Evolutionary conservation across 805 yeast species (phyloP), one percentile per base, ranked within the genome.

Genomic region (Candida pseudoglaebosa): DNA sequence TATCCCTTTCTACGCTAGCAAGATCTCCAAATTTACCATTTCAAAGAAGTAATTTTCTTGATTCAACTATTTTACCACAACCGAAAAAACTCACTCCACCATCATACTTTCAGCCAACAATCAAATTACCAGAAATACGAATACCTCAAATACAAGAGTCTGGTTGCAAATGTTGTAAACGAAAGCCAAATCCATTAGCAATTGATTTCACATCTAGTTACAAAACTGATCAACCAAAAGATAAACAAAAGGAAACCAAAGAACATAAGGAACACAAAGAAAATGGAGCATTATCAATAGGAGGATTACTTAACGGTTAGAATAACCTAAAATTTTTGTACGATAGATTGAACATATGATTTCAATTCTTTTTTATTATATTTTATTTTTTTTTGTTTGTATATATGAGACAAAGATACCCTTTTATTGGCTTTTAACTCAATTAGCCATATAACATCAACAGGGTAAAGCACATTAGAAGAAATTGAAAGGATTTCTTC

Each of bases 291-390:
- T 56, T 63, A 52, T 67, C 73, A 10, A 66, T 68, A 26, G 68
- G 68, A 4, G 71, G 71, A 4, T 44, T 67, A 29, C 57, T 68
- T 30, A 68, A 68, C 42, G 62, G 44, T 10, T 44, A 31, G 33
- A 19, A 17, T 6, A 20, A 10, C 16, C n/a, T 18, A 15, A n/a
- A n/a, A n/a, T n/a, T n/a, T n/a, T n/a, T n/a, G n/a, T n/a, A n/a
- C n/a, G n/a, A n/a, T n/a, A n/a, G n/a, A n/a, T n/a, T n/a, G n/a
- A n/a, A n/a, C n/a, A n/a, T n/a, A n/a, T n/a, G n/a, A n/a, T n/a
- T n/a, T n/a, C n/a, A n/a, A n/a, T n/a, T n/a, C n/a, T n/a, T n/a
- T n/a, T n/a, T n/a, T n/a, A n/a, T n/a, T n/a, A n/a, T n/a, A n/a
- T n/a, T n/a, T n/a, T n/a, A n/a, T n/a, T n/a, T n/a, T n/a, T n/a